Percentiles rank a stretch among this genome's conserved stretches.
Evolutionary conservation across 768 basidiomycete genomes (phyloP).

Genomic region (Leccinellum rugosiceps): DNA sequence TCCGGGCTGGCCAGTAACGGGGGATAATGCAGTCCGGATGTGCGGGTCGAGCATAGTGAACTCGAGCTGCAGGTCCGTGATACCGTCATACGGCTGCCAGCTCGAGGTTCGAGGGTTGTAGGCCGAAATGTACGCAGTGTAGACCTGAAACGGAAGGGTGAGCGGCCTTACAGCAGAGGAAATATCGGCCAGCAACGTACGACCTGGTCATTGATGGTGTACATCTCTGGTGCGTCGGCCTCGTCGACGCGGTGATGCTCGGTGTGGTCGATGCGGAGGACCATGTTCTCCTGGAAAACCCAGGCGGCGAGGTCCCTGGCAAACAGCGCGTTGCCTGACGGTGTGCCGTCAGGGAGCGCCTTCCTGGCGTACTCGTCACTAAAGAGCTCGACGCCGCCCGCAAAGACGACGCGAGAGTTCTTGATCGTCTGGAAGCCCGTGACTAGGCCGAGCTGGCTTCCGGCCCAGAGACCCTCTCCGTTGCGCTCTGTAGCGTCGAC

Average conservation of each 20-base stretch:
- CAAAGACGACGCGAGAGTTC: conserved; percentile 75
- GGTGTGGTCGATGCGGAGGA: conserved; percentile 72
- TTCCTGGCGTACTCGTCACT: conserved; percentile 71
- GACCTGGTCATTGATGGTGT: conserved; percentile 84
- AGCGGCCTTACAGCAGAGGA: background rate
- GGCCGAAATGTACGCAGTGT: conserved; percentile 67
- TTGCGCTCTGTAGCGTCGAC: conserved; percentile 71
- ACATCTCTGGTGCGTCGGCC: conserved; percentile 60
- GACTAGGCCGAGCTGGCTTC: conserved; percentile 71
- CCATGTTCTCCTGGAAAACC: conserved; percentile 86
- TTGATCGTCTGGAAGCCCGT: conserved; percentile 85
- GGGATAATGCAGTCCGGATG: conserved; percentile 72
- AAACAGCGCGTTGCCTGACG: conserved; percentile 75
- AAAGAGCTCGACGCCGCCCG: conserved; percentile 79
- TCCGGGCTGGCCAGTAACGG: conserved; percentile 55
- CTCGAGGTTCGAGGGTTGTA: conserved; percentile 50
- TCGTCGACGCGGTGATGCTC: conserved; percentile 71
- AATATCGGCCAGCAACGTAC: conserved; percentile 37
- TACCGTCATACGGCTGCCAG: conserved; percentile 72
- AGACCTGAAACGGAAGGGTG: conserved; percentile 50
- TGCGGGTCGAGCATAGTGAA: conserved; percentile 99
- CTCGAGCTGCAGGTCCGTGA: conserved; percentile 85
- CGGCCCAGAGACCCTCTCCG: conserved; percentile 82
- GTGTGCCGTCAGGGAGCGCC: conserved; percentile 53
- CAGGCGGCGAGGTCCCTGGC: conserved; percentile 75